Evolutionary conservation across 2,329 filamentous ascomycete species (phyloP).

Genomic region (Penicillium sp.): DNA sequence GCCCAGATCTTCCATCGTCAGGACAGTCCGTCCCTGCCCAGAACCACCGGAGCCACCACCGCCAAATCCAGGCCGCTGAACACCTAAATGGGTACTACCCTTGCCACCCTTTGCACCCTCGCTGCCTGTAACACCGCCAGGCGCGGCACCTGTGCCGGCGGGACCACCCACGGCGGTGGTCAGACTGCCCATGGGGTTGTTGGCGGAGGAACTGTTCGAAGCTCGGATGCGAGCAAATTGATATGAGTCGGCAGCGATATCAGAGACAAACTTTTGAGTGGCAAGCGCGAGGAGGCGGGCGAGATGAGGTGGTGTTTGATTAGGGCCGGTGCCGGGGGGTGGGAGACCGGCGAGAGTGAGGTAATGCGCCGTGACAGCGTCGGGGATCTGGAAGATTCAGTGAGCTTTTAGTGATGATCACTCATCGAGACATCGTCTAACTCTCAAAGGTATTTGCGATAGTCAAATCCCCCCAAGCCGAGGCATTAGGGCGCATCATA

Average conservation of each 20-base stretch:
- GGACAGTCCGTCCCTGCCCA: conserved; percentile 81
- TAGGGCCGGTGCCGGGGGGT: conserved; percentile 80
- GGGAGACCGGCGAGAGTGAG: conserved; percentile 94
- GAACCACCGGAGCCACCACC: conserved; percentile 87
- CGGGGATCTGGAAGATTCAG: conserved; percentile 74
- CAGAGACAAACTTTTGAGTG: conserved; percentile 98
- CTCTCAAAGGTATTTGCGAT: not conserved
- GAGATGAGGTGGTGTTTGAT: conserved; percentile 75
- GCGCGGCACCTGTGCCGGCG: conserved; percentile 58
- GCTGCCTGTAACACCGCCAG: conserved; percentile 53
- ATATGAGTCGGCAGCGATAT: conserved; percentile 95
- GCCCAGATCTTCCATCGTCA: conserved; percentile 98
- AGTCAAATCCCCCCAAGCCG: not conserved
- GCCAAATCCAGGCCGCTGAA: conserved; percentile 77
- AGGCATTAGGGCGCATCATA: not conserved
- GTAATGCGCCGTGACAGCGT: conserved; percentile 97
- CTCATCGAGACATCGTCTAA: not conserved
- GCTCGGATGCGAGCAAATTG: conserved; percentile 95
- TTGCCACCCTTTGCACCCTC: conserved; percentile 48
- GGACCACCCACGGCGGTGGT: conserved; percentile 65
- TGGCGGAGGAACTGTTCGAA: conserved; percentile 82
- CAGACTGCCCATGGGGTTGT: conserved; percentile 87
- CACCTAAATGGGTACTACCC: conserved; percentile 64
- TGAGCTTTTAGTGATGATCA: conserved; percentile 15
- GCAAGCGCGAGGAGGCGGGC: conserved; percentile 92